These are phyloP conservation scores for Fusarium sp. DNA, from an alignment of 2,329 filamentous ascomycete species.

Conservation along the genomic window DNA sequence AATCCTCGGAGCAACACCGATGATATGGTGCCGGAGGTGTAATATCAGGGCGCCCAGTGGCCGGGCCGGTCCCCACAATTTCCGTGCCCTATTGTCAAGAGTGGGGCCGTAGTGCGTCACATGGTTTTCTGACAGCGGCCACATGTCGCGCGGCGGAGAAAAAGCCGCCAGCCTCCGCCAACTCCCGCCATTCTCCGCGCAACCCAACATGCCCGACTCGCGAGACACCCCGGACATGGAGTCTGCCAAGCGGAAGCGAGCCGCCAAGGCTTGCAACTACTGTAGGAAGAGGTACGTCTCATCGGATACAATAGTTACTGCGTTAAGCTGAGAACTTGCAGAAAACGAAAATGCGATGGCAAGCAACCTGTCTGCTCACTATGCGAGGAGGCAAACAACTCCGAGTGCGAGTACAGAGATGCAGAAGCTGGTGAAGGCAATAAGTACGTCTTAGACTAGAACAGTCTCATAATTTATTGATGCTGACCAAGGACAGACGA, in stretches of 20 bases:
- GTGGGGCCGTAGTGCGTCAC: slow-evolving; percentile 4
- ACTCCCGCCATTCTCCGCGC: slow-evolving; percentile 29
- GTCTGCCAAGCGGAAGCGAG: slow-evolving; percentile 43
- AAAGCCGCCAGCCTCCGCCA: slow-evolving; percentile 33
- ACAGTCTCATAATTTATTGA: too few relatives aligned
- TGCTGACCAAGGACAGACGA: slow-evolving; percentile 4
- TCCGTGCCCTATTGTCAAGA: slow-evolving; percentile 6
- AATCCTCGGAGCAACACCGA: not conserved
- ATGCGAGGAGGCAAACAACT: slow-evolving; percentile 42
- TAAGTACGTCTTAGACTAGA: not conserved
- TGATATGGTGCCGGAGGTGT: not conserved
- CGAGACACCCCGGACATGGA: slow-evolving; percentile 24
- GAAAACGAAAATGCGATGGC: slow-evolving; percentile 43
- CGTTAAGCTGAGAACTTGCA: not conserved
- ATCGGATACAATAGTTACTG: not conserved
- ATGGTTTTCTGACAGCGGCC: not conserved
- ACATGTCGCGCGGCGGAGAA: slow-evolving; percentile 14
- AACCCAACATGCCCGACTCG: slow-evolving; percentile 9
- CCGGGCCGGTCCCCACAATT: slow-evolving; percentile 1
- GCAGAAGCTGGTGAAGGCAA: slow-evolving; percentile 18
- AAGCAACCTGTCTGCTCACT: slow-evolving; percentile 38
- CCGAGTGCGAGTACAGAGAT: slow-evolving; percentile 38
- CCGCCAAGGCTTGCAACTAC: slow-evolving; percentile 45
- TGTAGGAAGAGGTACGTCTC: slow-evolving; percentile 36
- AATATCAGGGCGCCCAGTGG: slow-evolving; percentile 1